Evolutionary conservation across 495 filamentous ascomycete genomes (phyloP), one percentile per base, ranked within the genome.

Genomic region (Podospora anserina): DNA sequence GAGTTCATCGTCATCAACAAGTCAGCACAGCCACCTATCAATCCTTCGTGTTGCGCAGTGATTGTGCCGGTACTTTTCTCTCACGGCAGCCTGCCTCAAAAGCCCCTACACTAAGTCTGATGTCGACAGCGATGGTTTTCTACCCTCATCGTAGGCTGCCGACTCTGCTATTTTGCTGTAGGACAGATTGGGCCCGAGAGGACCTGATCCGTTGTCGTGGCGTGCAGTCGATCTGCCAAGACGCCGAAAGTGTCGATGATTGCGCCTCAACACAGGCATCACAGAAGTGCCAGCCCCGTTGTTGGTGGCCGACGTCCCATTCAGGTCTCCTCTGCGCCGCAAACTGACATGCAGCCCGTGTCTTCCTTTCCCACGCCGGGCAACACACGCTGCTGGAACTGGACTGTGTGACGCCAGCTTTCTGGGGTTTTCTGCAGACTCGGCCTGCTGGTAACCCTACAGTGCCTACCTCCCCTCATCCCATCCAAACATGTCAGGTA

Each of bases 1-100:
- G 39, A 49, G 7, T 18, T 13, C 39, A 49, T 49, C 39, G 1
- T 49, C 5, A 39, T 11, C 34, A 39, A 9, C 9, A 44, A 16
- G 55, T 20, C 19, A 58, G 55, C 55, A 58, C 55, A 58, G 55
- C 55, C 55, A 58, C 55, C 23, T 20, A 26, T 58, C 55, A 58
- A 23, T 23, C 23, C 39, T 49, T 49, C 39, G 39, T 49, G 39
- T 49, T 49, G 39, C 39, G 13, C 39, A 49, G 15, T 49, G 15
- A 49, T 49, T 18, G 39, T 49, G 39, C 39, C 13, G 39, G 39
- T 49, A 49, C 39, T 49, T 49, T 49, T 11, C 15, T 13, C 39
- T 49, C 55, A 20, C 55, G 55, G 55, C 55, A 26, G 23, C 55
- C 18, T 58, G 55, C 55, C 23, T 26, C 13, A 58, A 58, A 58